Percentiles rank a stretch among this genome's conserved stretches.
Conservation (phyloP, 169 alveolate genomes). For the Plasmodium relictum region DNA sequence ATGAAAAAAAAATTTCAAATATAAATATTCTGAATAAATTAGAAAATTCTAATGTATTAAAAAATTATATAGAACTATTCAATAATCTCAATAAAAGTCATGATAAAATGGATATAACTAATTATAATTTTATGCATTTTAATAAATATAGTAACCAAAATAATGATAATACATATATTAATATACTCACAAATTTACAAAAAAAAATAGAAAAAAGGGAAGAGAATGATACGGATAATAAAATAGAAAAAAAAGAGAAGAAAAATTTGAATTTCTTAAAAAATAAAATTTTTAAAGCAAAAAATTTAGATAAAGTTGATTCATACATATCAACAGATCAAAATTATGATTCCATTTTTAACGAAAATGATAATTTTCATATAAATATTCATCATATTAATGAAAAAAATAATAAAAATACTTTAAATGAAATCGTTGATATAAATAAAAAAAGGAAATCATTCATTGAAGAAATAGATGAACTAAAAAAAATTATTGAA, state of each 20-base stretch:
- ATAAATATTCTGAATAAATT: background rate
- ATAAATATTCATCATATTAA: too few relatives aligned
- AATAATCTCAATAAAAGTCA: background rate
- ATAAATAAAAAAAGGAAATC: conserved; percentile 16
- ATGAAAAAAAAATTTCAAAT: background rate
- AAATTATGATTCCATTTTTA: background rate
- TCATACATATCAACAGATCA: background rate
- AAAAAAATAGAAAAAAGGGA: too few relatives aligned
- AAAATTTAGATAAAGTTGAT: too few relatives aligned
- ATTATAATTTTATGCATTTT: background rate
- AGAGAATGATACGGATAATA: too few relatives aligned
- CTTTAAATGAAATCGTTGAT: conserved; percentile 1
- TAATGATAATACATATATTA: too few relatives aligned
- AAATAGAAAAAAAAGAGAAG: too few relatives aligned
- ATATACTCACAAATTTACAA: too few relatives aligned
- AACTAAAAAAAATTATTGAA: conserved; percentile 38
- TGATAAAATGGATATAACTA: background rate
- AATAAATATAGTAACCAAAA: background rate
- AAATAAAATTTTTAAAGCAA: too few relatives aligned
- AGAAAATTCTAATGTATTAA: background rate
- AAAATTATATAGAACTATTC: background rate
- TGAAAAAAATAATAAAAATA: background rate
- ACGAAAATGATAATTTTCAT: background rate
- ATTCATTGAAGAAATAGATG: conserved; percentile 30
- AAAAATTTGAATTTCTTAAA: too few relatives aligned